Base-by-base conservation (phyloP, 2,329 filamentous ascomycete species). In the Thielaviopsis ethacetica region DNA sequence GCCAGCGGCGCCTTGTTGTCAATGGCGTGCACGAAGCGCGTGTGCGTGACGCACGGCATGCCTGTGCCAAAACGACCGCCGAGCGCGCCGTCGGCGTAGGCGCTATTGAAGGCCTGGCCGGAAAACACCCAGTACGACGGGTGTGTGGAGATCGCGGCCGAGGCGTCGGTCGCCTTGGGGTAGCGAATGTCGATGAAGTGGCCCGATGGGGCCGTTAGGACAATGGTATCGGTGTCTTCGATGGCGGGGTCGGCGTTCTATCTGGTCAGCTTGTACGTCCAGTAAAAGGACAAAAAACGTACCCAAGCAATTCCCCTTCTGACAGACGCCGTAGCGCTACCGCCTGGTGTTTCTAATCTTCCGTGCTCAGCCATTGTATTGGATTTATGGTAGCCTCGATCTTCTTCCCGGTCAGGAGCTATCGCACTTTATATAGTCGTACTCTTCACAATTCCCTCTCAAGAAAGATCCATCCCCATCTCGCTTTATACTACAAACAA, bases 181-280 rank as follows among this genome's bases (percentile, higher is more conserved):
- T 84, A 71, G 49, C 84, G 78, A 22, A 85, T 66, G 65, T 86
- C 84, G 44, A 86, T 77, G 65, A 84, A 86, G 44, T 72, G 75
- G 30, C 71, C 71, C 26, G 67, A 66, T 1, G 79, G 77, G 2
- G 80, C 80, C 0, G 83, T 86, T 53, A 86, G 70, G 13, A 86
- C 84, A 3, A 85, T 66, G 0, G 83, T 86, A 1, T 56, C 53
- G 12, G 60, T 61, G 47, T 55, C 47, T 24, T 61, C 60, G 21
- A 41, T 38, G n/a, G 57, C 49, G 21, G 56, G 22, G 12, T 24
- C 53, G 9, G 53, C 49, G 50, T 30, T 41, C 60, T 61, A 22
- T 44, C 24, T 34, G 5, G 26, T 19, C 13, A 30, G 21, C 19
- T 54, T 21, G 51, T 54, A 13, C 26, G 38, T 50, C 21, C 24